Evolutionary conservation across 2,329 filamentous ascomycete genomes (phyloP).

Genomic region (Fusarium nanum): DNA sequence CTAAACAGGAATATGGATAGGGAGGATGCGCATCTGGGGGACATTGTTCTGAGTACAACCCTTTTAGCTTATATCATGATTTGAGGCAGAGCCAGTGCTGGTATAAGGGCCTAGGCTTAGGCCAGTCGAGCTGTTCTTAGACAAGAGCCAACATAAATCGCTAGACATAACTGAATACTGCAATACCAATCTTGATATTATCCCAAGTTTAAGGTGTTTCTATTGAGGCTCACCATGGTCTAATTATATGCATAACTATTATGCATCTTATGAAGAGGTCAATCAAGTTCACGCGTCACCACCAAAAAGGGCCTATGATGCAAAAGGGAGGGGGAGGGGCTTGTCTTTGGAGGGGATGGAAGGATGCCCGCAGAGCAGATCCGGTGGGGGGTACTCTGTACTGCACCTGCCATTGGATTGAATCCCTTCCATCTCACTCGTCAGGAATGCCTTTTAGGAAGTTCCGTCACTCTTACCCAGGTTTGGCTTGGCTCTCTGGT

Average conservation of each 20-base stretch:
- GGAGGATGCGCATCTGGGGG: background rate
- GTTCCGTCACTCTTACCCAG: constrained; percentile 10
- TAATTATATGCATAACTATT: background rate
- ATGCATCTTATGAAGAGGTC: background rate
- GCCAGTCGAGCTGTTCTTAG: background rate
- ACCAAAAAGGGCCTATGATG: constrained; percentile 36
- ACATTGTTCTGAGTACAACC: constrained; percentile 21
- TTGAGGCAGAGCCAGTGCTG: background rate
- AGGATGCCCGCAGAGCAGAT: constrained; percentile 11
- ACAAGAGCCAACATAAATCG: background rate
- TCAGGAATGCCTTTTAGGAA: constrained; percentile 8
- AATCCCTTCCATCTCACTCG: background rate
- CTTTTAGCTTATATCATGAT: constrained; percentile 23
- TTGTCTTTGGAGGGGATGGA: constrained; percentile 3
- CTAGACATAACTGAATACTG: background rate
- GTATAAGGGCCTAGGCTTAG: background rate
- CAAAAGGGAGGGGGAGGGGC: constrained; percentile 42
- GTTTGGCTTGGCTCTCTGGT: background rate
- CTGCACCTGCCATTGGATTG: background rate
- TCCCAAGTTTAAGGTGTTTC: background rate
- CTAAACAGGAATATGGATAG: constrained; percentile 11
- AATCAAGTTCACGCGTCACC: background rate
- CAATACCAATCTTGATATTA: background rate
- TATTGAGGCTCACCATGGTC: background rate
- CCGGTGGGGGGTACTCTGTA: constrained; percentile 10